phyloP scores from a whole-genome alignment of 371 early-diverging fungal genomes.

The Mortierella sp. region DNA sequence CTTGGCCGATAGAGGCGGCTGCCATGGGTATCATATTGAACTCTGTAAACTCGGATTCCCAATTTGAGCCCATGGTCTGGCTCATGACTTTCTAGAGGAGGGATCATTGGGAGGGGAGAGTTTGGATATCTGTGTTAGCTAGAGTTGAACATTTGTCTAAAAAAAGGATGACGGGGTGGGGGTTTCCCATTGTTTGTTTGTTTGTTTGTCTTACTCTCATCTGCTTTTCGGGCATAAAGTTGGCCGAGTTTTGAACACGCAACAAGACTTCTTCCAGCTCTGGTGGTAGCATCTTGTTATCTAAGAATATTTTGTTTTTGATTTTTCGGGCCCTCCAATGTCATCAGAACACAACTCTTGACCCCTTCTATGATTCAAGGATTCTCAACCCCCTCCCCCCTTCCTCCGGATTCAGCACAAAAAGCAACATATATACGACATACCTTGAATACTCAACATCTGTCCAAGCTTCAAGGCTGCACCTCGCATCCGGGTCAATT shows the following conservation, averaged over 20 bases:
- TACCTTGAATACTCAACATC: conserved; percentile 96
- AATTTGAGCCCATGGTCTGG: conserved; percentile 79
- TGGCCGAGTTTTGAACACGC: conserved; percentile 93
- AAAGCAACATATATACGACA: conserved; percentile 34
- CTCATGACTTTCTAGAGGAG: conserved; percentile 68
- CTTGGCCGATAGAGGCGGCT: conserved; percentile 98
- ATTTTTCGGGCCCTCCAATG: no score
- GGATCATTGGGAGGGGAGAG: background rate
- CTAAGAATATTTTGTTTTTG: no score
- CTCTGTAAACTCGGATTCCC: conserved; percentile 73
- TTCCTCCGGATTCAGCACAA: background rate
- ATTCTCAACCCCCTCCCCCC: background rate
- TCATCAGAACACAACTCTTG: no score
- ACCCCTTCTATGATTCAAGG: no score
- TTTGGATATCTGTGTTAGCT: background rate
- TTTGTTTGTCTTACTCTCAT: conserved; percentile 63
- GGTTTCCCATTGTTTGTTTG: background rate
- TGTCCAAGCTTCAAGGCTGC: conserved; percentile 98
- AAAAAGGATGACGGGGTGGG: background rate
- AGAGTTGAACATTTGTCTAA: background rate
- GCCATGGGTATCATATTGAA: conserved; percentile 89
- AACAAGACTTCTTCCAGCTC: conserved; percentile 86
- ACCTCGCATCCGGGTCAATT: conserved; percentile 95
- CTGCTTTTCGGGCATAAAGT: conserved; percentile 93
- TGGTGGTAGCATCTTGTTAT: conserved; percentile 74